Evolutionary conservation across 2,329 filamentous ascomycete genomes (phyloP).

Genomic region (Neurospora sp.): DNA sequence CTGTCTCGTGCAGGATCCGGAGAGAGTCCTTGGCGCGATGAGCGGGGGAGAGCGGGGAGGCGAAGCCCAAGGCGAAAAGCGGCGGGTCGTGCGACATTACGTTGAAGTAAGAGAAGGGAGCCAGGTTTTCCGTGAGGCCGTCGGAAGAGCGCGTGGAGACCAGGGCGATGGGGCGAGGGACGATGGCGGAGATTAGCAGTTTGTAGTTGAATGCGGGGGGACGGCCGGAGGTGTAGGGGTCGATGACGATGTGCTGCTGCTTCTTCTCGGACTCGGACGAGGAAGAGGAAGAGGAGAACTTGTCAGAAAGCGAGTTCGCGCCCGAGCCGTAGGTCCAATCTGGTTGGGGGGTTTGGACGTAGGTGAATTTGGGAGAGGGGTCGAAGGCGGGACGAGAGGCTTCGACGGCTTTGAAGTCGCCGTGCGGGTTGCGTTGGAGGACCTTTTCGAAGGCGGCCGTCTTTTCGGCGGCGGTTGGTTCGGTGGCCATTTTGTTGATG

Average conservation of each 20-base stretch:
- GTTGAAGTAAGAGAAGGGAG: constrained; percentile 82
- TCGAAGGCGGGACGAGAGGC: constrained; percentile 54
- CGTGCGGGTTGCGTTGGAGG: constrained; percentile 57
- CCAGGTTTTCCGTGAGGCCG: constrained; percentile 62
- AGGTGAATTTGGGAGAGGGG: constrained; percentile 34
- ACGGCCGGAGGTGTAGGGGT: constrained; percentile 66
- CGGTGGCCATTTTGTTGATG: constrained; percentile 10
- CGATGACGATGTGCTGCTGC: constrained; percentile 59
- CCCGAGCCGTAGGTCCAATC: constrained; percentile 58
- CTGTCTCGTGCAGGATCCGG: constrained; percentile 58
- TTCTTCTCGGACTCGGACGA: background rate
- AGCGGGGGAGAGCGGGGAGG: constrained; percentile 25
- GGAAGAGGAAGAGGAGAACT: too few species aligned
- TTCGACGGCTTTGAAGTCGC: constrained; percentile 67
- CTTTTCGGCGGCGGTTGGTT: constrained; percentile 8
- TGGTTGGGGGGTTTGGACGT: constrained; percentile 55
- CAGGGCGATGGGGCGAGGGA: constrained; percentile 71
- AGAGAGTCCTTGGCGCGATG: constrained; percentile 68
- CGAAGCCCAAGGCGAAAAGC: constrained; percentile 57
- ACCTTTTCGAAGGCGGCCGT: constrained; percentile 13
- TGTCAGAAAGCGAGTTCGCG: constrained; percentile 46
- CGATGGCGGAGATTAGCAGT: constrained; percentile 72
- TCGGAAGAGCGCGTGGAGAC: constrained; percentile 47
- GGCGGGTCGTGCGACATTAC: constrained; percentile 80
- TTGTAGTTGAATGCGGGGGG: constrained; percentile 75